Conservation (phyloP, 208 protist genomes). For the Trypanosoma congolense region DNA sequence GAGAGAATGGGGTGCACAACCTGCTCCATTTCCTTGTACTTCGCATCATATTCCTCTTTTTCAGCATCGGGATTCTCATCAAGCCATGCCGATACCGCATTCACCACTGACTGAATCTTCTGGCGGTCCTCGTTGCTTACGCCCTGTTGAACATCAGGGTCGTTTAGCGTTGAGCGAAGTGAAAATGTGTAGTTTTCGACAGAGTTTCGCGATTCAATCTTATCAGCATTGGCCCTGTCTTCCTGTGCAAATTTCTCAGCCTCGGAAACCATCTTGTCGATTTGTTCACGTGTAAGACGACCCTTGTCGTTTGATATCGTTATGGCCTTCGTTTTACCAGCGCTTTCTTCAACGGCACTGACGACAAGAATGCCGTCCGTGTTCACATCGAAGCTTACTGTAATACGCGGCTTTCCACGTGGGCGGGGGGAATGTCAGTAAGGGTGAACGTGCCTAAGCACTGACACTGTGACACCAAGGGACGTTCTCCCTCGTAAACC, state of each 20-base stretch:
- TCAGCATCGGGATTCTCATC: slow-evolving; percentile 50
- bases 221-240: slow-evolving; percentile 78
- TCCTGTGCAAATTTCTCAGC: slow-evolving; percentile 92
- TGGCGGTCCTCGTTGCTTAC: slow-evolving; percentile 41
- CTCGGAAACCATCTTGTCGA: slow-evolving; percentile 94
- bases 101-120: slow-evolving; percentile 47
- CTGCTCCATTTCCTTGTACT: slow-evolving; percentile 89
- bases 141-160: slow-evolving; percentile 46
- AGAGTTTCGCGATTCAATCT: slow-evolving; percentile 90
- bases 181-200: slow-evolving; percentile 88
- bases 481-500: slow-evolving; percentile 93
- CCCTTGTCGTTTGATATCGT: slow-evolving; percentile 97
- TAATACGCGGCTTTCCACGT: slow-evolving; percentile 95
- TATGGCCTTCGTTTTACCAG: slow-evolving; percentile 82
- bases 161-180: slow-evolving; percentile 57
- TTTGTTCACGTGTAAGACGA: slow-evolving; percentile 92
- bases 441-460: slow-evolving; percentile 94
- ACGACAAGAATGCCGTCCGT: slow-evolving; percentile 97
- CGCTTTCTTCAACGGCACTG: slow-evolving; percentile 90
- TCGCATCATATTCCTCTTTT: slow-evolving; percentile 92
- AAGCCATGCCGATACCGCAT: slow-evolving; percentile 47
- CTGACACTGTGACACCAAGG: slow-evolving; percentile 90
- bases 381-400: slow-evolving; percentile 98
- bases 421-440: slow-evolving; percentile 71
- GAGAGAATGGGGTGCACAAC: slow-evolving; percentile 92